Conservation (phyloP, 202 grass and related monocot genomes). For the Hordeum pubiflorum region DNA sequence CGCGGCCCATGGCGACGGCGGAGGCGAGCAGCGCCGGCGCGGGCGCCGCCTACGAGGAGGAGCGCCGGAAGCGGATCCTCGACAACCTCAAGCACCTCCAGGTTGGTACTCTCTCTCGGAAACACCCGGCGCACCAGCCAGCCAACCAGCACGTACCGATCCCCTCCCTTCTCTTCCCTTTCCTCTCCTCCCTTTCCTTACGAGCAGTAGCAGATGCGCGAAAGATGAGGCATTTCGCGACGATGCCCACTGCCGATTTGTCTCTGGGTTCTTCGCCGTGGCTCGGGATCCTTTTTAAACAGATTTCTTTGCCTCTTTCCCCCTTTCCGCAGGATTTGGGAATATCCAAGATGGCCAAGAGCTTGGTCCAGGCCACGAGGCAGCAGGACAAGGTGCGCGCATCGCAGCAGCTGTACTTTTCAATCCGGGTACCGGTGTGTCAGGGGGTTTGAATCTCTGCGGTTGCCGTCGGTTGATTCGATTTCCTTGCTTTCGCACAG, state of each 20-base stretch:
- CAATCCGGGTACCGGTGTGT: background rate
- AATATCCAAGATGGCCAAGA: conserved; percentile 81
- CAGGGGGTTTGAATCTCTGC: background rate
- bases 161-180: background rate
- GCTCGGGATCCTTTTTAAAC: background rate
- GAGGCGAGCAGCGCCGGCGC: conserved; percentile 22
- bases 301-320: background rate
- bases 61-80: conserved; percentile 68
- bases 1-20: conserved; percentile 36
- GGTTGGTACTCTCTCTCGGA: conserved; percentile 14
- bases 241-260: background rate
- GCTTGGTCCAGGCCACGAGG: conserved; percentile 64
- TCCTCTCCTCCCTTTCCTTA: background rate
- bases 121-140: background rate
- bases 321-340: conserved; percentile 52
- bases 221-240: background rate
- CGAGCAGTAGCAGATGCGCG: background rate
- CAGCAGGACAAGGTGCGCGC: conserved; percentile 53
- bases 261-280: background rate
- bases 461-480: background rate
- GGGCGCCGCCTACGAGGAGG: conserved; percentile 63
- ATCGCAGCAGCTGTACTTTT: background rate
- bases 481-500: conserved; percentile 13
- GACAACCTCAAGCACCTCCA: conserved; percentile 90
- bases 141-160: background rate